phyloP scores from a whole-genome alignment of 768 basidiomycete genomes.

The Candolleomyces eurysporus region DNA sequence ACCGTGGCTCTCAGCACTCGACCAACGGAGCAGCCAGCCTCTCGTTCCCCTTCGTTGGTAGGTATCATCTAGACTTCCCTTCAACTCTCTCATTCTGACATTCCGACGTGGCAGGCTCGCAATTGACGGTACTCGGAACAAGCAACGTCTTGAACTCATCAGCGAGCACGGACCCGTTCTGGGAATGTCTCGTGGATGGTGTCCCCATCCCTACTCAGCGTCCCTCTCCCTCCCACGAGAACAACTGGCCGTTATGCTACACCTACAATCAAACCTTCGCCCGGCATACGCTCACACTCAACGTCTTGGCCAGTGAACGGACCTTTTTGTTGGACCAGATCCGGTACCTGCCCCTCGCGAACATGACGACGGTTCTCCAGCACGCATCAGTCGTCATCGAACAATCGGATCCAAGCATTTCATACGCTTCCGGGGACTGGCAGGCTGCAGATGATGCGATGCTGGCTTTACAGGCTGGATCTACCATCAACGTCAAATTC shows the following conservation, averaged over 20 bases:
- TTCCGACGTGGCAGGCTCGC: not conserved
- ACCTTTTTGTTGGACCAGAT: slow-evolving; percentile 20
- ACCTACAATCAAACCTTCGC: slow-evolving; percentile 10
- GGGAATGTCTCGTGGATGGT: slow-evolving; percentile 1
- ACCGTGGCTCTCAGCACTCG: slow-evolving; percentile 27
- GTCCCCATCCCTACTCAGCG: not conserved
- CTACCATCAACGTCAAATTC: not conserved
- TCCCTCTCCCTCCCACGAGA: slow-evolving; percentile 10
- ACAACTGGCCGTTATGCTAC: slow-evolving; percentile 19
- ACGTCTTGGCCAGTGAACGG: slow-evolving; percentile 8
- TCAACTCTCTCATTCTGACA: not conserved
- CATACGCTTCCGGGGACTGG: not conserved
- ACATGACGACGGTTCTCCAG: slow-evolving; percentile 5
- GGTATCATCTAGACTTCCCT: not conserved
- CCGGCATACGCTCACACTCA: slow-evolving; percentile 17
- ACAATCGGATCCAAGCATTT: not conserved
- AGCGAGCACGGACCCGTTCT: not conserved
- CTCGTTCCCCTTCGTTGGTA: slow-evolving; percentile 29
- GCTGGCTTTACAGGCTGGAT: not conserved
- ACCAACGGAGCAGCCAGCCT: slow-evolving; percentile 26
- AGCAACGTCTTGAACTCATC: not conserved
- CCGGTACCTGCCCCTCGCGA: slow-evolving; percentile 13
- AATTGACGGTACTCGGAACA: slow-evolving; percentile 5
- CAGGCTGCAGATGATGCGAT: not conserved
- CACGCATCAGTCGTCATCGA: slow-evolving; percentile 13